phyloP scores from a whole-genome alignment of 345 rosid genomes.

The Eucalyptus tenuipes region DNA sequence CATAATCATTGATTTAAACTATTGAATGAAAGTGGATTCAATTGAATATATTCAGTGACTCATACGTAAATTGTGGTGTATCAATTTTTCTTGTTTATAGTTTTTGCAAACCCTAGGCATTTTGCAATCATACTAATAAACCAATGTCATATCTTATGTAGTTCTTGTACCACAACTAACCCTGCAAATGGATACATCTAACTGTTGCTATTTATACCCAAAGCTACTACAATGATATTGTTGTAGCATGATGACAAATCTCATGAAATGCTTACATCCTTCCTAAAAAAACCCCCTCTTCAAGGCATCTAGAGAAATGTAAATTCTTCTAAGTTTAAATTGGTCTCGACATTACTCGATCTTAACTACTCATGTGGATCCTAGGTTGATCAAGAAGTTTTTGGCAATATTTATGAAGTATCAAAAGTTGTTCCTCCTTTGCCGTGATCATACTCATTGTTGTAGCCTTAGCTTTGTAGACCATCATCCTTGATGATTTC shows the following conservation, averaged over 20 bases:
- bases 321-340: neutral
- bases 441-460: neutral
- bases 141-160: rapidly evolving
- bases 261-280: neutral
- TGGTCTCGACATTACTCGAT: neutral
- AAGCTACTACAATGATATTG: neutral
- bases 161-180: neutral
- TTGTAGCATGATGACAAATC: neutral
- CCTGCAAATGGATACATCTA: no score
- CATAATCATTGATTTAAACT: no score
- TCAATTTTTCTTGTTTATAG: neutral
- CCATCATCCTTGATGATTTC: neutral
- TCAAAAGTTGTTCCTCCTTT: neutral
- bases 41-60: rapidly evolving
- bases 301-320: neutral
- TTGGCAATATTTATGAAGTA: no score
- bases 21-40: rapidly evolving
- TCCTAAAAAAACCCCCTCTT: neutral
- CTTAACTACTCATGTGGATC: no score
- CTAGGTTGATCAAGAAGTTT: neutral
- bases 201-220: neutral
- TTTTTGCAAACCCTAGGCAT: no score
- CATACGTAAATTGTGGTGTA: no score
- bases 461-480: no score
- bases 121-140: neutral